Conservation (phyloP, 495 filamentous ascomycete species). For the Penicillium subrubescens region DNA sequence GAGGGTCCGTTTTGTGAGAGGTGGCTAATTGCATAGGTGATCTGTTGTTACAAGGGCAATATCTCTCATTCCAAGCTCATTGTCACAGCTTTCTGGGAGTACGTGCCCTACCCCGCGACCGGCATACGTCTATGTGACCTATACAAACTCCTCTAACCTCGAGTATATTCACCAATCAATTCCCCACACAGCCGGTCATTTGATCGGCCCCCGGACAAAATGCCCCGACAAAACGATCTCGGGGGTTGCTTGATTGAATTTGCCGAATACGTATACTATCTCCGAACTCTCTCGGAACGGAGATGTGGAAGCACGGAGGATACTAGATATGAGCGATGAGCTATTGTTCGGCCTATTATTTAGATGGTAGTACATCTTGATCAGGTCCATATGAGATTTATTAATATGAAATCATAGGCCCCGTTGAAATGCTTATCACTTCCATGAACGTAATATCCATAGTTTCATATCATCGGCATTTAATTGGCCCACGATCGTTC, state of each 20-base stretch:
- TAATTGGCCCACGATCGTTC: conserved; percentile 22
- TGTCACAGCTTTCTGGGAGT: background rate
- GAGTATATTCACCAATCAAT: background rate
- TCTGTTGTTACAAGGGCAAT: background rate
- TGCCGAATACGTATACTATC: background rate
- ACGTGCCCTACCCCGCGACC: background rate
- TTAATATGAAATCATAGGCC: conserved; percentile 16
- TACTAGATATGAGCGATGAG: background rate
- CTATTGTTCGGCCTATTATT: background rate
- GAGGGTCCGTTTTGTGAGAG: background rate
- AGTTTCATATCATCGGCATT: conserved; percentile 28
- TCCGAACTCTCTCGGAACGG: background rate
- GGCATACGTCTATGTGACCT: background rate
- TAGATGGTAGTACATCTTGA: background rate
- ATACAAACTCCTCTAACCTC: background rate
- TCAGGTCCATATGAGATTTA: background rate
- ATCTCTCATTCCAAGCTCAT: background rate
- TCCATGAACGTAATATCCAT: conserved; percentile 18
- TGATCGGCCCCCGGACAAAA: conserved; percentile 1
- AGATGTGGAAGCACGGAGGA: background rate
- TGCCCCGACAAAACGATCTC: background rate
- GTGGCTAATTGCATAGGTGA: background rate
- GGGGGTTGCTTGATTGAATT: background rate
- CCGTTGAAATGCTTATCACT: conserved; percentile 13
- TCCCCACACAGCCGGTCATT: background rate